Conservation (phyloP, 192 early-diverging fungal species). For the Coemansia sp. region DNA sequence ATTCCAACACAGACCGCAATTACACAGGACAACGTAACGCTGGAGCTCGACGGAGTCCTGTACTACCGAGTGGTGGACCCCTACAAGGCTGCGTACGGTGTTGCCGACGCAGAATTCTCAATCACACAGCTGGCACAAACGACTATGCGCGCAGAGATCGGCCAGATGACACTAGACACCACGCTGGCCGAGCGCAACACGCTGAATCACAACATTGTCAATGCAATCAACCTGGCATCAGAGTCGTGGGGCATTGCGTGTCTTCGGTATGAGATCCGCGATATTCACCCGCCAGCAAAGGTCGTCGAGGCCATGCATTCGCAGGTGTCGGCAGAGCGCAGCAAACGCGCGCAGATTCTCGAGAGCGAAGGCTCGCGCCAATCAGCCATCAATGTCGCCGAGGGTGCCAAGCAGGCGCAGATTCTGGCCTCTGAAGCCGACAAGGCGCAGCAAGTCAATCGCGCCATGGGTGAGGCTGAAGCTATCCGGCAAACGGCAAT, state of each 20-base stretch:
- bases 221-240: conserved; percentile 89
- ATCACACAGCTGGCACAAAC: conserved; percentile 97
- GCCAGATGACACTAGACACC: conserved; percentile 94
- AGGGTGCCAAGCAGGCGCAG: conserved; percentile 86
- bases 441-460: conserved; percentile 85
- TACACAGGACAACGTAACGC: conserved; percentile 95
- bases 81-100: conserved; percentile 92
- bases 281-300: conserved; percentile 92
- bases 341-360: conserved; percentile 93
- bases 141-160: conserved; percentile 98
- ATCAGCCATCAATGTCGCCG: conserved; percentile 95
- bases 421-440: conserved; percentile 96
- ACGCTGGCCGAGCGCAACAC: conserved; percentile 92
- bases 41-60: conserved; percentile 94
- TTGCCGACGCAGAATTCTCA: conserved; percentile 93
- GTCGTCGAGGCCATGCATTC: conserved; percentile 97
- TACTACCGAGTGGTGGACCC: conserved; percentile 93
- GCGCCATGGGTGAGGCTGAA: conserved; percentile 84
- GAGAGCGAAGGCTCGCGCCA: conserved; percentile 82
- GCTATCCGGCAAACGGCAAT: conserved; percentile 80
- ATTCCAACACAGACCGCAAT: conserved; percentile 88
- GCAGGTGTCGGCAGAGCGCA: conserved; percentile 94
- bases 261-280: conserved; percentile 92
- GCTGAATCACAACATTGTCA: conserved; percentile 90
- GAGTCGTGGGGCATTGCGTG: conserved; percentile 96